Base-by-base conservation (phyloP, 1,139 yeast species). In the Candida dubliniensis region DNA sequence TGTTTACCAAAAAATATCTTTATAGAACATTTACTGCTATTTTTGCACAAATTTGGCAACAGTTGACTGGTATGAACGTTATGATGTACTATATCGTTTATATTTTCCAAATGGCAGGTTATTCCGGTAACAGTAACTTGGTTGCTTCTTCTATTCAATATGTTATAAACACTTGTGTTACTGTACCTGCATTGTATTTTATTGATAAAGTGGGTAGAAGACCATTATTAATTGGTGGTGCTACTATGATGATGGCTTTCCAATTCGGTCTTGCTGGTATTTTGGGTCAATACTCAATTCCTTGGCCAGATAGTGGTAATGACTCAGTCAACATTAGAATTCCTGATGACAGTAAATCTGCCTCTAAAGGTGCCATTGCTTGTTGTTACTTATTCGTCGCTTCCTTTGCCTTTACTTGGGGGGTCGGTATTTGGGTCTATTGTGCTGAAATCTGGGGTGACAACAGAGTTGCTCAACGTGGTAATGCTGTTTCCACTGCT, bases 51-150 rank as follows among this genome's bases (percentile, higher is more conserved):
- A 59, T 75, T 37, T 71, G 84, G 61, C 81, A 81, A 48, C 89
- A 84, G 59, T 67, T 81, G 47, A 81, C 85, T 37, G 90, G 90
- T 43, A 80, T 83, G 66, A 82, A 82, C 54, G 79, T 82, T 38
- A 72, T 84, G 64, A 79, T 82, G 79, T 83, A 80, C 68, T 82
- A 81, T 56, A 71, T 82, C 49, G 76, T 80, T 8, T 79, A 75
- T 48, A 71, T 82, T 56, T 82, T 82, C 66, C 75, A 79, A 50
- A 77, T 77, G 78, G 71, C 79, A 36, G 84, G 84, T 27, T 60
- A 76, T 48, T 51, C 58, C 15, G 81, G 78, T 13, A 63, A 75
- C 41, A 62, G 67, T 33, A 77, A 64, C 54, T 66, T 74, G 53
- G 61, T 72, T 40, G 63, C 79, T 24, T 75, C 82, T 7, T 73